A percentile compares a stretch with the other conserved stretches of the same genome.
Evolutionary conservation across 2,329 filamentous ascomycete genomes (phyloP).

Genomic region (Coleophoma crateriformis): DNA sequence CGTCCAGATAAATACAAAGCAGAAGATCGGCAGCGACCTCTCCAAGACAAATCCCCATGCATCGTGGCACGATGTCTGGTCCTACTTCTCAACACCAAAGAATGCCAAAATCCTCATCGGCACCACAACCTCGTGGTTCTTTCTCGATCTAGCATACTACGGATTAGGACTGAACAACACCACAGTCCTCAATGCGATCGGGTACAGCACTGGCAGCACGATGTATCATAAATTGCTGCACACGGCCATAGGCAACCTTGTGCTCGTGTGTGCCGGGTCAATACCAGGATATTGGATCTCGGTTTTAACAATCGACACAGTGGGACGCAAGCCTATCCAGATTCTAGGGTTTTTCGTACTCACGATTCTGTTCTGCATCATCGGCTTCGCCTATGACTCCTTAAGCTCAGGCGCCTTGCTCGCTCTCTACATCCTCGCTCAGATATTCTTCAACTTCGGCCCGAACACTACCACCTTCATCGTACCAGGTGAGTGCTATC

Average conservation of each 20-base stretch:
- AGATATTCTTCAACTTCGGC: conserved; percentile 63
- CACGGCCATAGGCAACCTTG: conserved; percentile 70
- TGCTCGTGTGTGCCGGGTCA: conserved; percentile 70
- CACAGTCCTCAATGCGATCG: conserved; percentile 66
- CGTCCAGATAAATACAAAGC: conserved; percentile 47
- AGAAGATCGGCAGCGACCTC: conserved; percentile 44
- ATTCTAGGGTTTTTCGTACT: conserved; percentile 55
- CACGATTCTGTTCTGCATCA: conserved; percentile 54
- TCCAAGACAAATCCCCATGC: conserved; percentile 53
- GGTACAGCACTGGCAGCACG: conserved; percentile 57
- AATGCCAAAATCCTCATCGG: conserved; percentile 68
- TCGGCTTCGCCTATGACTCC: conserved; percentile 53
- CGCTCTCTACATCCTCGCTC: conserved; percentile 56
- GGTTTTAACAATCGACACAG: conserved; percentile 64
- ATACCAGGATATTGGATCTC: conserved; percentile 79
- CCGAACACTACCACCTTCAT: conserved; percentile 64
- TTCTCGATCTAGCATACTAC: conserved; percentile 66
- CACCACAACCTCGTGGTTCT: conserved; percentile 78
- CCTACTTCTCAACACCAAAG: conserved; percentile 64
- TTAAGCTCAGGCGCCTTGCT: conserved; percentile 45
- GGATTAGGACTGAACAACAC: conserved; percentile 72
- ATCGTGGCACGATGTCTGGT: conserved; percentile 61
- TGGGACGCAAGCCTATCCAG: conserved; percentile 75
- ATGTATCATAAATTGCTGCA: conserved; percentile 67
- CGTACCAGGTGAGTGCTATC: conserved; percentile 59